Evolutionary conservation across 2,329 filamentous ascomycete genomes (phyloP), one percentile per base, ranked within the genome.

Genomic region (Graphium sp.): DNA sequence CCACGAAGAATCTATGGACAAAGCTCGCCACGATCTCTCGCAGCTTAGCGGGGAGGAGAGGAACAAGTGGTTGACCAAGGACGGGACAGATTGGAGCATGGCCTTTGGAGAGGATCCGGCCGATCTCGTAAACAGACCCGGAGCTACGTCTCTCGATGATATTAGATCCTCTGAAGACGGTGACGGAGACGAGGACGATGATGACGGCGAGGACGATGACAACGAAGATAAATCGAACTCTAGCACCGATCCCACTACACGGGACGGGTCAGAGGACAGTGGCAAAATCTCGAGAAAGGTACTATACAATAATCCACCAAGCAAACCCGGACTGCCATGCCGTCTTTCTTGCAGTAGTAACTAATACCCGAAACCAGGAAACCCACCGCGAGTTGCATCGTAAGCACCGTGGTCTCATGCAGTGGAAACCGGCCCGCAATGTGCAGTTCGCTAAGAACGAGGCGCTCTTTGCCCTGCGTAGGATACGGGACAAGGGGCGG

Each of bases 361-460:
- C n/a, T n/a, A n/a, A n/a, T n/a, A n/a, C n/a, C n/a, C n/a, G n/a
- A n/a, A n/a, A n/a, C 46, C 73, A 71, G 41, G 60, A 61, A 32
- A 65, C 72, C 36, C 82, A 75, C 45, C 71, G 77, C 36, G 73
- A 79, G 25, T 62, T 94, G 46, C 77, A 85, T 47, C 69, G 85
- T 1, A 83, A 85, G 53, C 84, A 94, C 40, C 66, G 85, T 8
- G 87, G 87, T 0, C 43, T 93, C 45, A 92, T 94, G 82, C 87
- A 95, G 50, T 95, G 85, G 84, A 80, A 74, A 44, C 85, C 87
- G 0, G 79, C 85, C 47, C 65, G 87, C 22, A 93, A 93, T 46
- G 60, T 72, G 14, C 72, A 74, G 39, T 95, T 94, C 48, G 85
- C 76, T 24, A 92, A 89, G 53, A 66, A 94, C 42, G 81, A 95